Percentiles rank a stretch among this genome's conserved stretches.
Conservation (phyloP, 1,284 basidiomycete species). For the Termitomyces sp. region DNA sequence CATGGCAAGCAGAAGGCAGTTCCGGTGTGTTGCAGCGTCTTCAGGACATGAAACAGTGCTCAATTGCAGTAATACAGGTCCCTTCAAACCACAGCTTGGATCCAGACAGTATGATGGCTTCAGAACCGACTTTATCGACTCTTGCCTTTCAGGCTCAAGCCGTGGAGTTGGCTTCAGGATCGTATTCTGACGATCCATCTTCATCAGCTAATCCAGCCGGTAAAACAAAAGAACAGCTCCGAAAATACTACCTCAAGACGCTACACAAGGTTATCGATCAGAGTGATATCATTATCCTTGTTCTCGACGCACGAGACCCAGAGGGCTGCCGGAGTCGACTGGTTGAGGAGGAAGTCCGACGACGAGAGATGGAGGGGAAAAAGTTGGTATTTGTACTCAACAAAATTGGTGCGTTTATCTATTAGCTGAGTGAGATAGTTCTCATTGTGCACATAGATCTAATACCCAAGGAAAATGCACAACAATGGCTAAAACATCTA, state of each 20-base stretch:
- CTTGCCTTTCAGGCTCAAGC: slow-evolving; percentile 43
- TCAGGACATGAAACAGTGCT: slow-evolving; percentile 6
- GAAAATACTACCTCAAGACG: slow-evolving; percentile 65
- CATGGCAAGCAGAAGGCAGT: slow-evolving; percentile 45
- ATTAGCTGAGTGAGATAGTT: background rate
- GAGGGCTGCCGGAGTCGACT: slow-evolving; percentile 83
- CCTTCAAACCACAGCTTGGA: slow-evolving; percentile 31
- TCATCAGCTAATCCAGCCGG: slow-evolving; percentile 26
- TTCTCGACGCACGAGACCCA: slow-evolving; percentile 89
- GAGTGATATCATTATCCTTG: slow-evolving; percentile 85
- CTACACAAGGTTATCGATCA: slow-evolving; percentile 92
- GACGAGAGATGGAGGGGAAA: slow-evolving; percentile 83
- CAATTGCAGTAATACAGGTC: slow-evolving; percentile 20
- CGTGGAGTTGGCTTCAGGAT: slow-evolving; percentile 32
- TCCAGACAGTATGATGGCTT: slow-evolving; percentile 64
- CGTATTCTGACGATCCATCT: slow-evolving; percentile 27
- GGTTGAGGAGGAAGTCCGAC: slow-evolving; percentile 86
- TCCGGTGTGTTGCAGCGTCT: slow-evolving; percentile 21
- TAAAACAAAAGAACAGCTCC: slow-evolving; percentile 66
- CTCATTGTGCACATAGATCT: slow-evolving; percentile 55
- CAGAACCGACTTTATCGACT: slow-evolving; percentile 64
- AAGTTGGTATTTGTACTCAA: slow-evolving; percentile 87
- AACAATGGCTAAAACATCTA: slow-evolving; percentile 87
- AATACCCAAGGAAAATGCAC: slow-evolving; percentile 84
- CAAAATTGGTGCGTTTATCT: slow-evolving; percentile 72